These are phyloP conservation scores for Helotiales sp. DNA, from an alignment of 2,329 filamentous ascomycete species.

Conservation along the genomic window DNA sequence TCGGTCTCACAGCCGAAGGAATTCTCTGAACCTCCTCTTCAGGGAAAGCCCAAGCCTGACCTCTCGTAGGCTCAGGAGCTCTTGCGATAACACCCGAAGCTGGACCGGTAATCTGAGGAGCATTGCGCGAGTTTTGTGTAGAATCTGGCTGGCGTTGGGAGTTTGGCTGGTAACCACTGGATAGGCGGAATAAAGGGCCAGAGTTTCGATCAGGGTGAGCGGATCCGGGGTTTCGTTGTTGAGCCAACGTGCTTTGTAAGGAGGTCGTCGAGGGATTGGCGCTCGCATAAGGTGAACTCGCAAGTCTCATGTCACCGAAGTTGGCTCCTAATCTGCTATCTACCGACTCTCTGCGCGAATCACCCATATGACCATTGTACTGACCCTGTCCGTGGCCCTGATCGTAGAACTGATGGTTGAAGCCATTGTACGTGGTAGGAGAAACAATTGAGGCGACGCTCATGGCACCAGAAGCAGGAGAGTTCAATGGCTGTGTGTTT, in stretches of 20 bases:
- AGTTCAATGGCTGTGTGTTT: conserved; percentile 55
- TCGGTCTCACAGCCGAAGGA: conserved; percentile 52
- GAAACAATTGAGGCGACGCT: conserved; percentile 70
- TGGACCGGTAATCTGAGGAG: conserved; percentile 77
- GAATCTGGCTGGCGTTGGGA: conserved; percentile 48
- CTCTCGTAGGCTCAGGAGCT: conserved; percentile 79
- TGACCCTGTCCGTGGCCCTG: conserved; percentile 22
- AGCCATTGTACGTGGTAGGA: conserved; percentile 51
- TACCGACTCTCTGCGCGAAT: conserved; percentile 75
- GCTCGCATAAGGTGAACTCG: conserved; percentile 73
- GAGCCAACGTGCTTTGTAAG: conserved; percentile 72
- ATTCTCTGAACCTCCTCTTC: conserved; percentile 68
- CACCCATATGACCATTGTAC: conserved; percentile 43
- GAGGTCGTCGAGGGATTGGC: conserved; percentile 79
- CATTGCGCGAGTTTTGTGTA: conserved; percentile 57
- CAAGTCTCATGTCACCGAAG: conserved; percentile 72
- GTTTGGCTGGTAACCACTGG: conserved; percentile 67
- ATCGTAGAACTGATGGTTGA: conserved; percentile 34
- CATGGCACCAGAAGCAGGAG: conserved; percentile 64
- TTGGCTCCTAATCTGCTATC: conserved; percentile 78
- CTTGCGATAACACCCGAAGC: conserved; percentile 68
- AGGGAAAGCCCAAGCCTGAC: conserved; percentile 83
- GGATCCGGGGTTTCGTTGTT: conserved; percentile 64
- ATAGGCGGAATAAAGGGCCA: conserved; percentile 61
- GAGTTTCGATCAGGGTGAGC: conserved; percentile 52